phyloP scores from a whole-genome alignment of 2,329 filamentous ascomycete genomes.

The Clarireedia hainanense region DNA sequence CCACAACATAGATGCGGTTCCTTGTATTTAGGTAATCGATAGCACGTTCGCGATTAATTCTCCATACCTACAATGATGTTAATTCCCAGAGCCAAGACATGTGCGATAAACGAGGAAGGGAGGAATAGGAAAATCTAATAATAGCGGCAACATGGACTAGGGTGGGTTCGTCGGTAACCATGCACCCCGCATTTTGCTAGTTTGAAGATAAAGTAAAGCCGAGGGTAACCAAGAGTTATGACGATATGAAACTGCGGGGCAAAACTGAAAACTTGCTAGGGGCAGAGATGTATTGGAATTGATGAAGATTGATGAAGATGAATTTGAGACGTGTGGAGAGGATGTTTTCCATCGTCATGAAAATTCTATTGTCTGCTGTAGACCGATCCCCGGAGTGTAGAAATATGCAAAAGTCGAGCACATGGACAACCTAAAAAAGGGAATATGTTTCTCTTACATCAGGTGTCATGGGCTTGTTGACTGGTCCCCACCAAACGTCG shows the following conservation, averaged over 20 bases:
- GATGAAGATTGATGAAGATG: background rate
- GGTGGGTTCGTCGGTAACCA: background rate
- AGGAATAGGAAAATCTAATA: background rate
- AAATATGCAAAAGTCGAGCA: background rate
- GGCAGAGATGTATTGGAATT: background rate
- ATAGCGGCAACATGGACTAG: background rate
- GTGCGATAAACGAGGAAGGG: background rate
- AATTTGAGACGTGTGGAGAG: background rate
- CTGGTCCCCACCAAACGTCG: slow-evolving; percentile 75
- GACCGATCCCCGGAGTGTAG: background rate
- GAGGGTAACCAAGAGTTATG: slow-evolving; percentile 7
- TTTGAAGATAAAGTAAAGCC: background rate
- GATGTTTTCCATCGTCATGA: background rate
- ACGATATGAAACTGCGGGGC: slow-evolving; percentile 6
- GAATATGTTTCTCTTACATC: slow-evolving; percentile 60
- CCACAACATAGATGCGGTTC: slow-evolving; percentile 96
- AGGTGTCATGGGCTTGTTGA: slow-evolving; percentile 97
- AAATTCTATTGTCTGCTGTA: background rate
- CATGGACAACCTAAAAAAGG: background rate
- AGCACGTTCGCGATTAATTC: slow-evolving; percentile 97
- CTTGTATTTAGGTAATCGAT: slow-evolving; percentile 99
- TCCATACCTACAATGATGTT: slow-evolving; percentile 73
- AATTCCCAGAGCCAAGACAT: background rate
- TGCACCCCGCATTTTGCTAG: slow-evolving; percentile 10
- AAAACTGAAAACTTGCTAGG: background rate